These are phyloP conservation scores for Boletus speciosus DNA, from an alignment of 768 basidiomycete species.

Conservation along the genomic window DNA sequence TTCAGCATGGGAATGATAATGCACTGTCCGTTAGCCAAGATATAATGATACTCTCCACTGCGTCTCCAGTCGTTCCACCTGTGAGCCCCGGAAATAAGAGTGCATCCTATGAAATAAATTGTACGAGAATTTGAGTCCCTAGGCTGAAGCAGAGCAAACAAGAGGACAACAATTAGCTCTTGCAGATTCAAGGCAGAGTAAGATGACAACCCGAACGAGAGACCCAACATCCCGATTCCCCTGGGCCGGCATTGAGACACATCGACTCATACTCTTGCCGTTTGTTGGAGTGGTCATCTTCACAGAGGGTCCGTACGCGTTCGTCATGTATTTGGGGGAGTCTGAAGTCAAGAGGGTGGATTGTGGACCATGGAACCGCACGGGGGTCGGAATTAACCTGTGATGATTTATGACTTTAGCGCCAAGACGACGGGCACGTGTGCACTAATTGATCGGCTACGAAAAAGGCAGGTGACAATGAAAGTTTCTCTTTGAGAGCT, in stretches of 20 bases:
- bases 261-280: not conserved
- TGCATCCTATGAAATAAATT: not conserved
- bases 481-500: constrained; percentile 17
- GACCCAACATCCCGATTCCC: too few relatives aligned
- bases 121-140: not conserved
- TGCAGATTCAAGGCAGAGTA: not conserved
- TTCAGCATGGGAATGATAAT: constrained; percentile 2
- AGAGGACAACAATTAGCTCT: not conserved
- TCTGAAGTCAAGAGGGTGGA: too few relatives aligned
- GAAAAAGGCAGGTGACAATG: constrained; percentile 29
- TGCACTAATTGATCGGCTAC: constrained; percentile 26
- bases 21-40: not conserved
- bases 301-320: not conserved
- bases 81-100: not conserved
- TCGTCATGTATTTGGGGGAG: not conserved
- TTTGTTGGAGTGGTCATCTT: not conserved
- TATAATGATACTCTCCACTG: too few relatives aligned
- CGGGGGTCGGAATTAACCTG: not conserved
- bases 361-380: not conserved
- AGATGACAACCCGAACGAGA: not conserved
- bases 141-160: not conserved
- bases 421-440: constrained; percentile 16
- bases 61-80: not conserved
- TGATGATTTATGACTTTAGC: not conserved
- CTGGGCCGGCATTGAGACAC: not conserved